phyloP scores from a whole-genome alignment of 2,329 filamentous ascomycete species.

The Delphinella strobiligena region DNA sequence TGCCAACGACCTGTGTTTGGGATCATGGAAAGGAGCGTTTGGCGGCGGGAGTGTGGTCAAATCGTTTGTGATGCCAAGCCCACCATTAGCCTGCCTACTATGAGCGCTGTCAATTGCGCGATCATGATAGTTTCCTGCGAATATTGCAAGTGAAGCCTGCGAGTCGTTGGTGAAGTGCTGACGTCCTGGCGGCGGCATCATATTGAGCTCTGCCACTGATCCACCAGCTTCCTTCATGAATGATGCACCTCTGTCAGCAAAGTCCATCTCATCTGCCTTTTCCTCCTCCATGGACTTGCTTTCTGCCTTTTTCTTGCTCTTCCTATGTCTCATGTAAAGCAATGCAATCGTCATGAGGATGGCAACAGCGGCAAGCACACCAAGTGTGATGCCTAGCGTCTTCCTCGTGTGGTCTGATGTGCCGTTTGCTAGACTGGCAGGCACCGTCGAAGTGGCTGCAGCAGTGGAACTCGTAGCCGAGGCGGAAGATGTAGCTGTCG shows the following conservation, averaged over 20 bases:
- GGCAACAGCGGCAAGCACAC: slow-evolving; percentile 65
- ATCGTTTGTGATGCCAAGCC: no score
- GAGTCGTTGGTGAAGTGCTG: slow-evolving; percentile 12
- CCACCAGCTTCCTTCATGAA: slow-evolving; percentile 41
- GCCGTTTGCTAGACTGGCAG: slow-evolving; percentile 17
- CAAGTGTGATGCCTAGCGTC: slow-evolving; percentile 71
- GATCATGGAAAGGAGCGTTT: no score
- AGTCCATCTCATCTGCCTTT: slow-evolving; percentile 34
- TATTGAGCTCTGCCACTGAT: slow-evolving; percentile 19
- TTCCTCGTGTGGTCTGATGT: slow-evolving; percentile 38
- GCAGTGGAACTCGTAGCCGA: slow-evolving; percentile 20
- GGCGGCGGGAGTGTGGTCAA: no score
- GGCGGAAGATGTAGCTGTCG: slow-evolving; percentile 21
- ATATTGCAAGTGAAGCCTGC: slow-evolving; percentile 13
- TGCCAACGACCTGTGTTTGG: slow-evolving; percentile 32
- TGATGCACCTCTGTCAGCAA: slow-evolving; percentile 38
- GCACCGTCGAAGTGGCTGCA: slow-evolving; percentile 22
- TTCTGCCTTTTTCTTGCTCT: slow-evolving; percentile 45
- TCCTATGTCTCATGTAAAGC: slow-evolving; percentile 51
- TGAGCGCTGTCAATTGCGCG: not conserved
- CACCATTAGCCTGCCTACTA: no score
- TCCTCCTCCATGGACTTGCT: slow-evolving; percentile 34
- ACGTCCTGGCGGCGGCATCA: not conserved
- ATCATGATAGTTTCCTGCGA: slow-evolving; percentile 1
- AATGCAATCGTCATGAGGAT: slow-evolving; percentile 61